Evolutionary conservation across 2,329 filamentous ascomycete genomes (phyloP), one percentile per base, ranked within the genome.

Genomic region (Colletotrichum sp.): DNA sequence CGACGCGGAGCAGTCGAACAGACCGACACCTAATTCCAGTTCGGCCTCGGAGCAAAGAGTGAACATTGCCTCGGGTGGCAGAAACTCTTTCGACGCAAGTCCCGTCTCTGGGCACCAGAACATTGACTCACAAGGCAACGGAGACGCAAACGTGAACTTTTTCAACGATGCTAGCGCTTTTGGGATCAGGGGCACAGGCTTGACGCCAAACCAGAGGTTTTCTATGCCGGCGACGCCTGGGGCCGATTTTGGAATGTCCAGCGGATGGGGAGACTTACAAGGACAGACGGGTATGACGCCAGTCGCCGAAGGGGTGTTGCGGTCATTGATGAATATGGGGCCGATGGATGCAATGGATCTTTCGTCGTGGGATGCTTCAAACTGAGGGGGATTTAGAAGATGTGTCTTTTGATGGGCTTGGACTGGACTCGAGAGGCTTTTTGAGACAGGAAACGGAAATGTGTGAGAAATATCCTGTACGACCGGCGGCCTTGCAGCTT

Each of bases 261-360:
- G 80, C 51, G 84, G 83, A 5, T 90, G 90, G 89, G 78, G 81
- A 36, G 81, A 85, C 59, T 78, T 87, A 36, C 77, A 82, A 54
- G 82, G 82, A 24, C 84, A 87, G 66, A 81, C 84, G 21, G 87
- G 85, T 11, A 88, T 91, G 83, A 88, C 88, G 24, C 88, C 88
- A 7, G 87, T 90, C 16, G 87, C 89, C 0, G 90, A 92, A 63
- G 89, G 90, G 0, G 86, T 92, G 57, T 81, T 92, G 61, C 84
- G 88, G 71, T 87, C 89, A 11, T 81, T 92, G 70, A 90, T 91
- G 87, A 88, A 87, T 69, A 87, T 91, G 83, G 88, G 87, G 9
- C 85, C 89, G 0, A 90, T 92, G 86, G 90, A 92, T 76, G 87
- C 87, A 13, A 90, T 92, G 88, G 90, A 90, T 76, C 81, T 89